These are phyloP conservation scores for Quercus aquifolioides DNA, from an alignment of 306 rosid species.

Conservation along the genomic window DNA sequence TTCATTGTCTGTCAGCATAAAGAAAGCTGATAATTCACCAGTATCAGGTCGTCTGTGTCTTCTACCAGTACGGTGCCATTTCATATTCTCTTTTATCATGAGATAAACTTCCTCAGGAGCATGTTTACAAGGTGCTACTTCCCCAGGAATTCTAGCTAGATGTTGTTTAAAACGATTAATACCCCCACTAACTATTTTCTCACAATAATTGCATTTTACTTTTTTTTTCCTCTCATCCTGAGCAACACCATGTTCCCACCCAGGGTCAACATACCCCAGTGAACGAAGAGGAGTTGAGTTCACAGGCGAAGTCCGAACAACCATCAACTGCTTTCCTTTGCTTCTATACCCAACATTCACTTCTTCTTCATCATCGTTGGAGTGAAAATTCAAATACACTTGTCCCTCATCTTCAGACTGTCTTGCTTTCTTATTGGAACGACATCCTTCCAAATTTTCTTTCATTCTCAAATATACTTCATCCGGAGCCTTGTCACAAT, in stretches of 20 bases:
- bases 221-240: slow-evolving; percentile 98
- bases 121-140: slow-evolving; percentile 93
- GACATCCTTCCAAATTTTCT: slow-evolving; percentile 83
- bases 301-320: slow-evolving; percentile 48
- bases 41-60: slow-evolving; percentile 68
- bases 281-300: slow-evolving; percentile 77
- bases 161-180: slow-evolving; percentile 96
- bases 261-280: slow-evolving; percentile 93
- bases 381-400: slow-evolving; percentile 60
- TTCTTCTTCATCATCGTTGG: slow-evolving; percentile 74
- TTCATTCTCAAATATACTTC: slow-evolving; percentile 87
- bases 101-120: slow-evolving; percentile 90
- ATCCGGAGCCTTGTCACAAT: slow-evolving; percentile 94
- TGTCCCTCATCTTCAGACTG: slow-evolving; percentile 57
- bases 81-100: slow-evolving; percentile 93
- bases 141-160: slow-evolving; percentile 97
- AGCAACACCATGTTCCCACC: slow-evolving; percentile 98
- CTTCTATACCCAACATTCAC: slow-evolving; percentile 61
- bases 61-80: slow-evolving; percentile 98
- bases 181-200: slow-evolving; percentile 93
- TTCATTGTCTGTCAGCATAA: slow-evolving; percentile 66
- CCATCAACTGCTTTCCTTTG: slow-evolving; percentile 80
- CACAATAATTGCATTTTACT: slow-evolving; percentile 92
- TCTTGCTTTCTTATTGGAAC: slow-evolving; percentile 77
- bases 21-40: slow-evolving; percentile 54